Evolutionary conservation across 1,284 basidiomycete genomes (phyloP).

Genomic region (Pterulicium gracile): DNA sequence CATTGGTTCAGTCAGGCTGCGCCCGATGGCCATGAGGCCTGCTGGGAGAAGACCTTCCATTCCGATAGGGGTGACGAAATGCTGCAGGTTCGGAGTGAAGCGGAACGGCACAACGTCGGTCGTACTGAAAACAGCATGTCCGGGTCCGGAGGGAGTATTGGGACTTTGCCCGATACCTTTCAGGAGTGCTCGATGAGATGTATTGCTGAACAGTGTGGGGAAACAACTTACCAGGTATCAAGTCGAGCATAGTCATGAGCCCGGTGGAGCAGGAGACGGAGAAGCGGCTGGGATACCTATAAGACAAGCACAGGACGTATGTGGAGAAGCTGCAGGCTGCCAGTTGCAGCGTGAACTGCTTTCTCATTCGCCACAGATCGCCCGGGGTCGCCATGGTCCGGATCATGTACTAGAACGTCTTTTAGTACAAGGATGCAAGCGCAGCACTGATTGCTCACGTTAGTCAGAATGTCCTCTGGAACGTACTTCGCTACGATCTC

Average conservation of each 20-base stretch:
- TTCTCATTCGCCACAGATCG: conserved; percentile 95
- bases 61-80: conserved; percentile 83
- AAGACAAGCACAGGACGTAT: conserved; percentile 79
- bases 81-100: conserved; percentile 93
- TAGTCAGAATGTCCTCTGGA: conserved; percentile 81
- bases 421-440: conserved; percentile 5
- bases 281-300: conserved; percentile 80
- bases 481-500: conserved; percentile 87
- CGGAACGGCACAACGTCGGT: conserved; percentile 93
- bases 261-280: conserved; percentile 86
- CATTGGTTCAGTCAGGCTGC: conserved; percentile 87
- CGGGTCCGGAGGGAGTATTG: conserved; percentile 20
- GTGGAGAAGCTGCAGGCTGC: conserved; percentile 91
- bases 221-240: conserved; percentile 63
- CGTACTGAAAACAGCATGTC: conserved; percentile 58
- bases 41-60: conserved; percentile 87
- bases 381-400: conserved; percentile 77
- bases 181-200: conserved; percentile 1
- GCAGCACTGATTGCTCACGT: conserved; percentile 39
- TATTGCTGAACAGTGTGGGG: conserved; percentile 1
- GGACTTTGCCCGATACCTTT: not conserved
- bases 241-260: conserved; percentile 83
- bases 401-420: conserved; percentile 70
- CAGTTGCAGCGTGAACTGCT: conserved; percentile 90
- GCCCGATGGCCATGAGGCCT: conserved; percentile 84